A percentile compares a stretch with the other conserved stretches of the same genome.
Conservation (phyloP, 176 grass and related monocot species). For the Avena eriantha region DNA sequence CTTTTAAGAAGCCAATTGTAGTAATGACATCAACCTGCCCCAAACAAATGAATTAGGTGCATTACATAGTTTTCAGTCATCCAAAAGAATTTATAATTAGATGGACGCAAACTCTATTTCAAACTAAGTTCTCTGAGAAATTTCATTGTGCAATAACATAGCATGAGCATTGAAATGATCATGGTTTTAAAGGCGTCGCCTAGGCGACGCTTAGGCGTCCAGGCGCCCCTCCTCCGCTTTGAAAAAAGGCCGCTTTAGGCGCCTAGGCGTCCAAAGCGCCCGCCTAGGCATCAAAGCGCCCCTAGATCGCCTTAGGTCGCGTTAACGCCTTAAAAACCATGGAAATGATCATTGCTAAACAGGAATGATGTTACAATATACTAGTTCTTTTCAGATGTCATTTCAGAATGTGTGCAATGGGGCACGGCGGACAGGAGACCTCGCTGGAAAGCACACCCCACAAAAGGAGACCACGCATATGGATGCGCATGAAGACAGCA, state of each 20-base stretch:
- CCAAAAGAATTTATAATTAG: slow-evolving; percentile 24
- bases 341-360: background rate
- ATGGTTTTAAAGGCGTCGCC: too few relatives aligned
- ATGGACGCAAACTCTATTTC: slow-evolving; percentile 6
- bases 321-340: too few relatives aligned
- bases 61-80: background rate
- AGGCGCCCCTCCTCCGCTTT: too few relatives aligned
- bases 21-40: slow-evolving; percentile 62
- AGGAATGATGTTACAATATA: background rate
- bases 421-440: too few relatives aligned
- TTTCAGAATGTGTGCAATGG: background rate
- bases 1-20: slow-evolving; percentile 73
- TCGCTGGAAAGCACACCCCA: too few relatives aligned
- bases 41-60: slow-evolving; percentile 30
- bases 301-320: too few relatives aligned
- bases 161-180: background rate
- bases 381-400: background rate
- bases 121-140: background rate
- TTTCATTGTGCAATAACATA: background rate
- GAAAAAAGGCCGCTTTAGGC: too few relatives aligned
- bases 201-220: too few relatives aligned
- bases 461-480: too few relatives aligned
- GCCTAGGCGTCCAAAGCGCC: too few relatives aligned
- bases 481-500: too few relatives aligned
- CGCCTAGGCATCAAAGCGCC: too few relatives aligned